These are phyloP conservation scores for Lactarius psammicola DNA, from an alignment of 768 basidiomycete species.

Conservation along the genomic window DNA sequence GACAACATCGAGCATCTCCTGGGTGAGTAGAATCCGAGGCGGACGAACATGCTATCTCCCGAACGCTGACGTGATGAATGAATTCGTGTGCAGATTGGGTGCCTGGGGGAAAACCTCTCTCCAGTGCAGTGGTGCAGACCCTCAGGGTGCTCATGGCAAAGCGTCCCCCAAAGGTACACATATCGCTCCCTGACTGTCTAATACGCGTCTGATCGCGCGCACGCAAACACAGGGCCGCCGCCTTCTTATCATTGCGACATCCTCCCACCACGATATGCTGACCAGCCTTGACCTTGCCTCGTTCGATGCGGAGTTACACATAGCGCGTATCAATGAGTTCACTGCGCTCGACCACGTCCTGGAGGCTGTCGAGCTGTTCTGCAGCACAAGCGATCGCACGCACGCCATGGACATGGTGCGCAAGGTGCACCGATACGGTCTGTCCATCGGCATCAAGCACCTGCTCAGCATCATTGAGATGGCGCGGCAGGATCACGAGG, in stretches of 20 bases:
- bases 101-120: slow-evolving; percentile 92
- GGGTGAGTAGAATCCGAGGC: too few relatives aligned
- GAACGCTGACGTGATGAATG: not conserved
- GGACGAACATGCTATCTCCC: too few relatives aligned
- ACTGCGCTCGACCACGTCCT: slow-evolving; percentile 73
- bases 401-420: slow-evolving; percentile 63
- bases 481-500: slow-evolving; percentile 93
- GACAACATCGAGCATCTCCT: too few relatives aligned
- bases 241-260: slow-evolving; percentile 87
- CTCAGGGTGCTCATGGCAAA: slow-evolving; percentile 84
- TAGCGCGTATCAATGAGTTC: slow-evolving; percentile 76
- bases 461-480: slow-evolving; percentile 91
- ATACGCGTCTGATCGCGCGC: not conserved
- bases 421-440: slow-evolving; percentile 50
- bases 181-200: not conserved
- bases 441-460: slow-evolving; percentile 93
- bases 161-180: slow-evolving; percentile 83
- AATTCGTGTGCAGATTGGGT: slow-evolving; percentile 72
- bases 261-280: slow-evolving; percentile 82
- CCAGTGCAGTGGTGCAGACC: slow-evolving; percentile 88
- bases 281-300: slow-evolving; percentile 82
- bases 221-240: slow-evolving; percentile 62
- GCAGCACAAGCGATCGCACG: slow-evolving; percentile 49
- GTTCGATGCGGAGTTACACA: slow-evolving; percentile 84
- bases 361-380: slow-evolving; percentile 76